Base-by-base conservation (phyloP, 148 eudicot genomes). In the Vaccinium darrowii region DNA sequence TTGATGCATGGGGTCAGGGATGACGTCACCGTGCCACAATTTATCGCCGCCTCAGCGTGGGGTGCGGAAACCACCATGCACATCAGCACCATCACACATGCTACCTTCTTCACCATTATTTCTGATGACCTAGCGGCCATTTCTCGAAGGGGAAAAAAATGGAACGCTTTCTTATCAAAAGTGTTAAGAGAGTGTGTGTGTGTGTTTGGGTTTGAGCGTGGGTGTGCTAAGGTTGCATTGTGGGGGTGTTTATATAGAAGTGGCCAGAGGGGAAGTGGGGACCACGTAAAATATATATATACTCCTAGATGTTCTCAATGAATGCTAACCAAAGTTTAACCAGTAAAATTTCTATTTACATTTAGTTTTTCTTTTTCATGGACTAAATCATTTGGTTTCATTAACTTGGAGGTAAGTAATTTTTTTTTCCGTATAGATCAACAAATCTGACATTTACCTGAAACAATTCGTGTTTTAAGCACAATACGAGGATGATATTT, bases 11-110 rank as follows among this genome's bases (percentile, higher is more conserved):
- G 85, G 0, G 71, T 25, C 1, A 92, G 21, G 23, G 10, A 23
- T 3, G 25, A 13, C 2, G n/a, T 12, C 51, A 92, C 93, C 36
- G 51, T 51, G 23, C 84, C 84, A 57, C 94, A 92, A 0, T 86
- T 30, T 27, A 92, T 65, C 16, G 87, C 93, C 74, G 86, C 93
- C 80, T 89, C 88, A 0, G 89, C 88, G 51, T 65, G 58, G 67
- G 91, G 89, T 50, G 88, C 86, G 49, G 36, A 27, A 86, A 90
- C 86, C 84, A 91, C 43, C 92, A 92, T 89, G 88, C 90, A 86
- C 84, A 43, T 76, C 7, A 87, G 13, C 1, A 89, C 2, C 58
- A 80, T 76, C 36, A 84, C 79, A 62, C 82, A 84, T 10, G 80
- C 88, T 1, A 85, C 63, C 88, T 85, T 90, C 4, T 79, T 4